These are phyloP conservation scores for Claviceps humidiphila DNA, from an alignment of 2,329 filamentous ascomycete species.

Conservation along the genomic window DNA sequence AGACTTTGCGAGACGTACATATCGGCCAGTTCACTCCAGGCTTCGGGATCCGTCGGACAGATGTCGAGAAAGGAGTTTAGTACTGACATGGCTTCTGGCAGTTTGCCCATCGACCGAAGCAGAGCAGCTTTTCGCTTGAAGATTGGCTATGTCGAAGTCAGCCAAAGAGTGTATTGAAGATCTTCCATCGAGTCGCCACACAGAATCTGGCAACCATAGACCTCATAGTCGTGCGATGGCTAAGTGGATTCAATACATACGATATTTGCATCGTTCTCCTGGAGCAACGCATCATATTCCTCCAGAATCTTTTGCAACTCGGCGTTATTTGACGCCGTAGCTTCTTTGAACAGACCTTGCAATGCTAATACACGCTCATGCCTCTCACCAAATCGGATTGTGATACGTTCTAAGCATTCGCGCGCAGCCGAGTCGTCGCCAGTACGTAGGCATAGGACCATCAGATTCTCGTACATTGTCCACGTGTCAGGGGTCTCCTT, in stretches of 20 bases:
- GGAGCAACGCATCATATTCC: conserved; percentile 65
- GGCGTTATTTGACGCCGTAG: conserved; percentile 52
- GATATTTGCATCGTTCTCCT: conserved; percentile 65
- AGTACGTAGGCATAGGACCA: conserved; percentile 71
- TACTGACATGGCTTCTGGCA: conserved; percentile 58
- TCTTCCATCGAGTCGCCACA: no score
- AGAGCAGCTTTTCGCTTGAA: conserved; percentile 74
- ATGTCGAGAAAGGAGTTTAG: conserved; percentile 66
- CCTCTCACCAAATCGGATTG: conserved; percentile 63
- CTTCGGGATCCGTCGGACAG: conserved; percentile 80
- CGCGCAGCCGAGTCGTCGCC: conserved; percentile 70
- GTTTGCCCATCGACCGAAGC: conserved; percentile 57
- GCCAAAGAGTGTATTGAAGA: background rate
- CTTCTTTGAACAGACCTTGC: conserved; percentile 72
- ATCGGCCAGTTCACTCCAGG: conserved; percentile 84
- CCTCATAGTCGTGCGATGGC: no score
- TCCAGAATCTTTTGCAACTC: conserved; percentile 58
- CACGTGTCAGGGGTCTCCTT: conserved; percentile 69
- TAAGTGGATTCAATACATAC: conserved; percentile 31
- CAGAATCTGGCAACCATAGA: no score
- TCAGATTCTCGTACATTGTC: conserved; percentile 74
- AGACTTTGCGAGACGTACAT: conserved; percentile 70
- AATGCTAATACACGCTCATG: conserved; percentile 84
- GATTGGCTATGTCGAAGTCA: conserved; percentile 48
- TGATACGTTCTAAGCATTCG: conserved; percentile 61